A percentile compares a stretch with the other conserved stretches of the same genome.
Conservation (phyloP, 2,329 filamentous ascomycete species). For the Spiromastix sp. region DNA sequence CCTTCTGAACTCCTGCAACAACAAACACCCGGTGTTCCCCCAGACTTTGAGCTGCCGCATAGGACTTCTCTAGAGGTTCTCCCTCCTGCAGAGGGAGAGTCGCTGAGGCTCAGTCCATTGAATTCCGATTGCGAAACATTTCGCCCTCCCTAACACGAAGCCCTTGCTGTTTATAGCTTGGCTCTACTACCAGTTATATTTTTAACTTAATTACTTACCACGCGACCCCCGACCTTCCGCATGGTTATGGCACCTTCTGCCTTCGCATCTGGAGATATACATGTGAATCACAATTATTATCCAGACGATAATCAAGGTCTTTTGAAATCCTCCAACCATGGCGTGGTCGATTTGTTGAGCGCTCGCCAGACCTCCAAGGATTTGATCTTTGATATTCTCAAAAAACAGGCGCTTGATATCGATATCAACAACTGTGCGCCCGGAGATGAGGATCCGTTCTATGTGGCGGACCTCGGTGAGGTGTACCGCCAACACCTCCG, state of each 20-base stretch:
- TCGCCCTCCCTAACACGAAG: constrained; percentile 81
- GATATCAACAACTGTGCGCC: constrained; percentile 80
- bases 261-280: constrained; percentile 42
- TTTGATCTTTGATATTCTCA: constrained; percentile 77
- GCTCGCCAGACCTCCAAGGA: constrained; percentile 53
- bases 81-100: constrained; percentile 99
- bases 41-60: constrained; percentile 94
- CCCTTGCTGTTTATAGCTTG: no score
- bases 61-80: constrained; percentile 96
- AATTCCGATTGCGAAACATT: constrained; percentile 84
- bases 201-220: constrained; percentile 8
- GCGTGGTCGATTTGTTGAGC: constrained; percentile 34
- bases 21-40: constrained; percentile 41
- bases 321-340: constrained; percentile 34
- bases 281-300: constrained; percentile 21
- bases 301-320: constrained; percentile 21
- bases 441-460: constrained; percentile 95
- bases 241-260: constrained; percentile 65
- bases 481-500: constrained; percentile 97
- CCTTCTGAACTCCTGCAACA: constrained; percentile 27
- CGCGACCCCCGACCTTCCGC: constrained; percentile 17
- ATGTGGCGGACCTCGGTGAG: constrained; percentile 94
- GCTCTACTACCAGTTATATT: no score
- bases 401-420: constrained; percentile 71
- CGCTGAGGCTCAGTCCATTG: constrained; percentile 94